Evolutionary conservation across 768 basidiomycete species (phyloP).

Genomic region (Tulasnella sp.): DNA sequence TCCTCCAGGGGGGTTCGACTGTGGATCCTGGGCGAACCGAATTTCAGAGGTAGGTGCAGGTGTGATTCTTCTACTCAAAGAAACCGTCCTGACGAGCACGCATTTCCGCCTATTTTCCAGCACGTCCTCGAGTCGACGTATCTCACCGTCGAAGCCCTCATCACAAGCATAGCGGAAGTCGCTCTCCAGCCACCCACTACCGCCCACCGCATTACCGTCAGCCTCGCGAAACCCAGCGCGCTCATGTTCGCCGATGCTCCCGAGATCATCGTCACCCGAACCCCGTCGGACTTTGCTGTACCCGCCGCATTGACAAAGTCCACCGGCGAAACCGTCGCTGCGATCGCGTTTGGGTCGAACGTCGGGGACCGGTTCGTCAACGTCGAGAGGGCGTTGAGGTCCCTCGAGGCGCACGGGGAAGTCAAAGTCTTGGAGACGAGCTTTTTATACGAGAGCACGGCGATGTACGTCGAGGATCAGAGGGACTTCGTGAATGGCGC

Average conservation of each 20-base stretch:
- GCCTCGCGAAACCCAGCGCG: conserved; percentile 61
- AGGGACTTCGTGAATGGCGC: conserved; percentile 82
- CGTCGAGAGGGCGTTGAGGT: conserved; percentile 62
- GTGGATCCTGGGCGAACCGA: conserved; percentile 30
- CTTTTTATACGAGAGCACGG: conserved; percentile 83
- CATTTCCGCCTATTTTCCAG: conserved; percentile 30
- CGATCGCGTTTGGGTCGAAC: conserved; percentile 82
- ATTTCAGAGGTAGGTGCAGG: conserved; percentile 28
- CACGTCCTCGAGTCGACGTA: conserved; percentile 38
- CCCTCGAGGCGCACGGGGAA: conserved; percentile 44
- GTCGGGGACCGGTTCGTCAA: conserved; percentile 77
- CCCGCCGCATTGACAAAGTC: not conserved
- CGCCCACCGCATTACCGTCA: conserved; percentile 33
- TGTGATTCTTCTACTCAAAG: not conserved
- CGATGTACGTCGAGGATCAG: conserved; percentile 95
- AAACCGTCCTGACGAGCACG: not conserved
- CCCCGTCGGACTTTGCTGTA: conserved; percentile 16
- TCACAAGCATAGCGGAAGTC: conserved; percentile 40
- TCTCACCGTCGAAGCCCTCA: conserved; percentile 61
- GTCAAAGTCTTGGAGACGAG: conserved; percentile 59
- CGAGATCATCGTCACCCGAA: conserved; percentile 47
- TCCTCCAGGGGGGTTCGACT: conserved; percentile 24
- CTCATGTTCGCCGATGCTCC: conserved; percentile 55
- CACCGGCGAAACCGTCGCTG: conserved; percentile 27
- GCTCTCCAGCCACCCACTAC: conserved; percentile 28